Conservation (phyloP, 768 basidiomycete species). For the Xerocomellus chrysenteron region DNA sequence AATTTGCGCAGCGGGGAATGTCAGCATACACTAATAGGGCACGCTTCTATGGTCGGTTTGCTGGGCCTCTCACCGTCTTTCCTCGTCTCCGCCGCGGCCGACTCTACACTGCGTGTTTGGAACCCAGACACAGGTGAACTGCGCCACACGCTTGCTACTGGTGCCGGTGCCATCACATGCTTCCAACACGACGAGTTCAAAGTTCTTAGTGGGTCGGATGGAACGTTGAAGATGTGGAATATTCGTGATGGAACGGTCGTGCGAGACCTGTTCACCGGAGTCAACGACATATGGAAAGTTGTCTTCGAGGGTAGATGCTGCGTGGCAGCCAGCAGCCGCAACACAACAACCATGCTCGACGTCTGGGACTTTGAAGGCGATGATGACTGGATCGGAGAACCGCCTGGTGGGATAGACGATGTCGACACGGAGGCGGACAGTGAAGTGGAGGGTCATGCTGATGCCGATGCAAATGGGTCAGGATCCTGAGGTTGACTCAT, state of each 20-base stretch:
- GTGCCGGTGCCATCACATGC: conserved; percentile 98
- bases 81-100: conserved; percentile 94
- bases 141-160: conserved; percentile 80
- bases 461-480: conserved; percentile 74
- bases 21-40: conserved; percentile 79
- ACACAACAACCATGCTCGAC: conserved; percentile 75
- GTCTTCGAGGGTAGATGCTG: conserved; percentile 93
- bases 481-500: conserved; percentile 41
- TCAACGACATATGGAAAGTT: conserved; percentile 97
- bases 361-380: conserved; percentile 87
- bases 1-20: conserved; percentile 79
- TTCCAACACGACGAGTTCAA: conserved; percentile 99
- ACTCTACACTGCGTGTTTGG: conserved; percentile 94
- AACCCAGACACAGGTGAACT: conserved; percentile 82
- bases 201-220: conserved; percentile 92
- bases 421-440: conserved; percentile 50
- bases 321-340: conserved; percentile 88
- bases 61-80: conserved; percentile 86
- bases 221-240: conserved; percentile 98
- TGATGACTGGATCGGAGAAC: conserved; percentile 83
- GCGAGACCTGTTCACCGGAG: conserved; percentile 85
- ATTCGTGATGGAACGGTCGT: conserved; percentile 82
- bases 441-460: conserved; percentile 53
- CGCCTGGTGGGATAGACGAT: conserved; percentile 72
- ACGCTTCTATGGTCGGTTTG: conserved; percentile 93